Evolutionary conservation across 1,139 yeast species (phyloP), one percentile per base, ranked within the genome.

Genomic region (Pichia sp.): DNA sequence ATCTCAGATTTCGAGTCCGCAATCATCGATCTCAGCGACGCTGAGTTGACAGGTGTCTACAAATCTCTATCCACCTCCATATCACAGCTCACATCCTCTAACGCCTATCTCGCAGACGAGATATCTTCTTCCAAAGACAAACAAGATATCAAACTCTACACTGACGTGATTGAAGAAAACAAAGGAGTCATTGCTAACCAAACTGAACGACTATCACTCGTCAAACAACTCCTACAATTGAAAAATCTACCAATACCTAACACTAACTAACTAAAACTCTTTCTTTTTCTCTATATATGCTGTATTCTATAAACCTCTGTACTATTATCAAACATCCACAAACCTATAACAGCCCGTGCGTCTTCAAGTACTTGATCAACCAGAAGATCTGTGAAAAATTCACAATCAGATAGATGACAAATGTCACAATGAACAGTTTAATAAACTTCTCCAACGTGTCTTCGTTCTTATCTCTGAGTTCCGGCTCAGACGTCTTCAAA

Each of bases 101-200:
- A n/a, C n/a, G n/a, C n/a, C n/a, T n/a, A n/a, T n/a, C n/a, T n/a
- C n/a, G n/a, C n/a, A n/a, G n/a, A n/a, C 17, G 45, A 44, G 10
- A 47, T 49, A 24, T 58, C 53, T n/a, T 58, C 50, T 22, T 52
- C 52, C 11, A 36, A 42, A 5, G 34, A 49, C 5, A 41, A 38
- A 14, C 42, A 44, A 1, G 60, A 57, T 44, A 45, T 47, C 15
- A 44, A 50, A 21, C 42, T 55, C 11, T 56, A 53, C 34, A 42
- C 33, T 3, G 54, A 51, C 17, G 46, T 51, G 4, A 54, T 57
- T 8, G 21, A 27, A 10, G 59, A 52, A 20, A 57, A 56, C 33
- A 37, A 45, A 17, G 30, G 9, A 58, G 59, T 42, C 59, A 54
- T 72, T 44, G 53, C 57, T 11, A 71, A 70, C 51, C 70, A 68